Conservation (phyloP, 495 filamentous ascomycete species). For the Xanthoparmelia taractica region DNA sequence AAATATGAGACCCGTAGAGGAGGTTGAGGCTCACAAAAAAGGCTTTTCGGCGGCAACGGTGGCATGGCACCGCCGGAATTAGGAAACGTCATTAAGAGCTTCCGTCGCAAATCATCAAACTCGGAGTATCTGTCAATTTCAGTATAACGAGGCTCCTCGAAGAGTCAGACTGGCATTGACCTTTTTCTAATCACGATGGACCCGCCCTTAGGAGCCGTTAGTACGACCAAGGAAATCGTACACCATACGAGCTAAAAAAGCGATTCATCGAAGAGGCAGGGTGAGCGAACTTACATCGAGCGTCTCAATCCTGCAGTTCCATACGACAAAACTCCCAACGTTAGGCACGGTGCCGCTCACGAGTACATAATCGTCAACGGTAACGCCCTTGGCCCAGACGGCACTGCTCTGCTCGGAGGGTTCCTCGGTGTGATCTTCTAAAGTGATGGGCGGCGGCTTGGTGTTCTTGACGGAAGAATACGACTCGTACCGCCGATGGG, state of each 20-base stretch:
- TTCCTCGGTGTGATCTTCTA: conserved; percentile 66
- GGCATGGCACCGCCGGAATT: conserved; percentile 57
- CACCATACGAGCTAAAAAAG: conserved; percentile 5
- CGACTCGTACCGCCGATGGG: conserved; percentile 41
- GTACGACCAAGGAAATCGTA: background rate
- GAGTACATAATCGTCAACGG: conserved; percentile 59
- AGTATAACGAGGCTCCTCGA: conserved; percentile 1
- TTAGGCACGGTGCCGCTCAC: conserved; percentile 54
- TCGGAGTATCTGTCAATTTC: conserved; percentile 54
- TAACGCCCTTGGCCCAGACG: conserved; percentile 59
- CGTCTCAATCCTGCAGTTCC: conserved; percentile 64
- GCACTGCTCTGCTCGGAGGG: conserved; percentile 52
- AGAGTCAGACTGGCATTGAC: conserved; percentile 25
- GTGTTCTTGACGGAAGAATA: conserved; percentile 37
- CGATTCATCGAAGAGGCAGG: conserved; percentile 2
- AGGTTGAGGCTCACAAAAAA: conserved; percentile 49
- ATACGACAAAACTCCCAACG: conserved; percentile 65
- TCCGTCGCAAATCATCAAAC: conserved; percentile 55
- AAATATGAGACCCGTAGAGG: background rate
- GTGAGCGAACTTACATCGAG: conserved; percentile 49
- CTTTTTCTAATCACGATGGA: conserved; percentile 55
- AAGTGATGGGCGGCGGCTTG: conserved; percentile 44
- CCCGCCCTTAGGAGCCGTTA: conserved; percentile 40
- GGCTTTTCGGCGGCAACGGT: conserved; percentile 59
- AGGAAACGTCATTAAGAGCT: conserved; percentile 56